A percentile compares a stretch with the other conserved stretches of the same genome.
Conservation (phyloP, 257 asterid species). For the Lavandula angustifolia region DNA sequence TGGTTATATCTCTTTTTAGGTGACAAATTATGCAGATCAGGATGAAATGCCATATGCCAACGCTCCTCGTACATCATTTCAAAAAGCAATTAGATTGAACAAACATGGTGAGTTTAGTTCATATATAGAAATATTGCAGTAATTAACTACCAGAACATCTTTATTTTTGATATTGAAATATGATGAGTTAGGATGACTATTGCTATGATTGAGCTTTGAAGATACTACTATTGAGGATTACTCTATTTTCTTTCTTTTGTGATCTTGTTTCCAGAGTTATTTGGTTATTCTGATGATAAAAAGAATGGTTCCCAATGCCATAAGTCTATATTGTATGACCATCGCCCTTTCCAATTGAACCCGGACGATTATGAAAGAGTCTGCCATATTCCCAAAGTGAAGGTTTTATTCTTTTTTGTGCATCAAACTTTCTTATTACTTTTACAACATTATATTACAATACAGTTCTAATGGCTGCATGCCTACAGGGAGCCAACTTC, state of each 20-base stretch:
- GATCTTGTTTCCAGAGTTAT: slow-evolving; percentile 22
- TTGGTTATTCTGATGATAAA: slow-evolving; percentile 23
- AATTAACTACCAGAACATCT: background rate
- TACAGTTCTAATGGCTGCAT: slow-evolving; percentile 7
- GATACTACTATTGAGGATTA: background rate
- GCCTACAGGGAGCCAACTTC: slow-evolving; percentile 45
- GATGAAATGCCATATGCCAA: slow-evolving; percentile 40
- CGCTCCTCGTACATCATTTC: slow-evolving; percentile 29
- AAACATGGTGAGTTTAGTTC: slow-evolving; percentile 33
- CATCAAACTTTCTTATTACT: background rate
- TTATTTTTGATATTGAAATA: background rate
- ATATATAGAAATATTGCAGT: background rate
- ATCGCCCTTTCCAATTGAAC: slow-evolving; percentile 35
- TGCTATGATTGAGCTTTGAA: background rate
- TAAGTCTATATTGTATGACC: slow-evolving; percentile 35
- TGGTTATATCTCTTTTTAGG: slow-evolving; percentile 34
- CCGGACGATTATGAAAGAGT: slow-evolving; percentile 44
- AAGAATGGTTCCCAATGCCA: background rate
- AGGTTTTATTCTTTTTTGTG: slow-evolving; percentile 29
- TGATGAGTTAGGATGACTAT: background rate
- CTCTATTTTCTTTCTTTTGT: background rate
- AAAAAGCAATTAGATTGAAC: slow-evolving; percentile 36
- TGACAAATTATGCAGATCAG: slow-evolving; percentile 35
- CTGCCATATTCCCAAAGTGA: slow-evolving; percentile 37
- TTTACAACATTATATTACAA: background rate